phyloP scores from a whole-genome alignment of 1,284 basidiomycete species.

The Caloboletus inedulis region DNA sequence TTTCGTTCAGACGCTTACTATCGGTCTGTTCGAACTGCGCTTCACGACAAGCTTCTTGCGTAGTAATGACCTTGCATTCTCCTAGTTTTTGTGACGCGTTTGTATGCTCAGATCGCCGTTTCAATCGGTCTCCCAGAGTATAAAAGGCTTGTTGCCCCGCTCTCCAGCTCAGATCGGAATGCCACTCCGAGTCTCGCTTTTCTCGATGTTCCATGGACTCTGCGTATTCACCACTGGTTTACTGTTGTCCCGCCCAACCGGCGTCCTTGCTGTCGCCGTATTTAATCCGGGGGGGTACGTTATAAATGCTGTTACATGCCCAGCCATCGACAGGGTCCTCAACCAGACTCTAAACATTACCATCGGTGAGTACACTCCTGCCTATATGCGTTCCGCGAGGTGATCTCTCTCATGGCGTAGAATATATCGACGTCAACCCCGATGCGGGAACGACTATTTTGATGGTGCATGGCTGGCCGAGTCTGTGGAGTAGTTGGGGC shows the following conservation, averaged over 20 bases:
- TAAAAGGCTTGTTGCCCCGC: neutral
- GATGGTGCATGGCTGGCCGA: conserved; percentile 74
- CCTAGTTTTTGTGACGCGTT: too few species aligned
- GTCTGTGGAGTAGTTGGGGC: conserved; percentile 69
- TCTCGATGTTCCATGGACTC: conserved; percentile 11
- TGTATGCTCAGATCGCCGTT: neutral
- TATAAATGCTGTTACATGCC: conserved; percentile 37
- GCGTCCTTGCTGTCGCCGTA: neutral
- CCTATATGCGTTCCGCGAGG: conserved; percentile 1
- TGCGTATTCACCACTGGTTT: conserved; percentile 1
- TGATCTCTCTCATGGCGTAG: conserved; percentile 33
- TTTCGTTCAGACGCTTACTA: too few species aligned
- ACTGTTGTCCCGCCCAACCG: conserved; percentile 2
- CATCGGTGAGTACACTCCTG: conserved; percentile 34
- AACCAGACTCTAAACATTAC: conserved; percentile 33
- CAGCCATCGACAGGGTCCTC: conserved; percentile 37
- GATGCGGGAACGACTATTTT: conserved; percentile 48
- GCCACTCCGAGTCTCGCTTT: too few species aligned
- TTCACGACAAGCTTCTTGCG: too few species aligned
- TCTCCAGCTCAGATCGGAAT: neutral
- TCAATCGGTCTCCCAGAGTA: neutral
- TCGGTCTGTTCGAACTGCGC: too few species aligned
- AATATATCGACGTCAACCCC: conserved; percentile 63
- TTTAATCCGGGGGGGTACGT: conserved; percentile 42
- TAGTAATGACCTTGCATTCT: too few species aligned